phyloP scores from a whole-genome alignment of 108 stramenopile genomes.

The Nannochloropsis oceanica region DNA sequence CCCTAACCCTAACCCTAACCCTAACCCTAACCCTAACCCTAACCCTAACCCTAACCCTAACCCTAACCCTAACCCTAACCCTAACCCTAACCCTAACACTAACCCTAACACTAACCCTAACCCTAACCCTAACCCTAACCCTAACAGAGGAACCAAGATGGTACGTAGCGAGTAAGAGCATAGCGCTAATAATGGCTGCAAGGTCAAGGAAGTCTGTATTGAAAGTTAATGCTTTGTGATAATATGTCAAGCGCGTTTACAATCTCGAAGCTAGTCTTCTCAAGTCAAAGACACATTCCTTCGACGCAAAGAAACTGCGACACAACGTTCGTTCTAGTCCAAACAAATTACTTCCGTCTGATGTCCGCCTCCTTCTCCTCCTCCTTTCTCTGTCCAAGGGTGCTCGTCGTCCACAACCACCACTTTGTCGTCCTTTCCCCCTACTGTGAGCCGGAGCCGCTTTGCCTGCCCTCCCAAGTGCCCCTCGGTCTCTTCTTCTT shows the following conservation, averaged over 20 bases:
- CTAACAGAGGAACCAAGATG: not conserved
- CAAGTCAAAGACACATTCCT: not conserved
- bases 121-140: no score
- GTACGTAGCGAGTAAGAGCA: not conserved
- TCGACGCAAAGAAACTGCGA: not conserved
- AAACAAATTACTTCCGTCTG: not conserved
- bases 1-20: conserved; percentile 7
- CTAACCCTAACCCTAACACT: no score
- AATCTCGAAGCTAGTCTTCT: not conserved
- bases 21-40: conserved; percentile 7
- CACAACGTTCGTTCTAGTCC: not conserved
- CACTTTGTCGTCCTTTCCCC: not conserved
- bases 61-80: not conserved
- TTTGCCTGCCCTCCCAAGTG: no score
- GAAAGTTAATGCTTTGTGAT: not conserved
- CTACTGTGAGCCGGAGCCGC: not conserved
- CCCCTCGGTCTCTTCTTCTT: no score
- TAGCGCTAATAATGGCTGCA: not conserved
- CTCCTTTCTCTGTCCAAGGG: not conserved
- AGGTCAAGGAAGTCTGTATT: not conserved
- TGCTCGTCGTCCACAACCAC: not conserved
- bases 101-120: no score
- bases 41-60: not conserved
- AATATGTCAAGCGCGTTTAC: not conserved
- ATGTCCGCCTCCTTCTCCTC: not conserved